Conservation (phyloP, 441 rosid species). For the Raphanus hybrid region DNA sequence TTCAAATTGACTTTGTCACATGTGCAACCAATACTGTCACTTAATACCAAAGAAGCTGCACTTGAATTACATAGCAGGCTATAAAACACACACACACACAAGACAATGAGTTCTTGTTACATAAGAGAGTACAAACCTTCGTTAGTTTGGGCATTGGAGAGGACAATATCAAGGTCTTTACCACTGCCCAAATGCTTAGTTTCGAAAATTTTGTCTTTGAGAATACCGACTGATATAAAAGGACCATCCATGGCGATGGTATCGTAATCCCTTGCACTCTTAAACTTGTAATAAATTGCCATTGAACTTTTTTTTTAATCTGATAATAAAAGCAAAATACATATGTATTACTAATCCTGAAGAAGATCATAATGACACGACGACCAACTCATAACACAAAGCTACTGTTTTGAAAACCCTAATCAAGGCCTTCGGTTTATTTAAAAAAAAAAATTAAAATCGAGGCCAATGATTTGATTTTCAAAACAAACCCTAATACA, state of each 20-base stretch:
- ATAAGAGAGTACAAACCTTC: constrained; percentile 81
- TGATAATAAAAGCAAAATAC: constrained; percentile 44
- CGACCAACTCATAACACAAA: constrained; percentile 26
- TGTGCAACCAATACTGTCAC: constrained; percentile 1
- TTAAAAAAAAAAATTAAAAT: constrained; percentile 2
- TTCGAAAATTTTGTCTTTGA: constrained; percentile 99
- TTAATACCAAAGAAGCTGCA: constrained; percentile 4
- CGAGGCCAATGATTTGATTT: constrained; percentile 41
- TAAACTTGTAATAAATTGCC: constrained; percentile 99
- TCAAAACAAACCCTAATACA: constrained; percentile 35
- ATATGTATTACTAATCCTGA: constrained; percentile 36
- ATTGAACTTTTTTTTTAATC: constrained; percentile 44
- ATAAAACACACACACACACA: not conserved
- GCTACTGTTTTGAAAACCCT: constrained; percentile 36
- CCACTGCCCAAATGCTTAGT: constrained; percentile 99
- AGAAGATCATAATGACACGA: constrained; percentile 26
- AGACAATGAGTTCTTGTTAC: not conserved
- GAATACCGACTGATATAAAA: constrained; percentile 90
- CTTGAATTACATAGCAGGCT: not conserved
- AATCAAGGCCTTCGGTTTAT: constrained; percentile 36
- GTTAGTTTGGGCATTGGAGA: constrained; percentile 97
- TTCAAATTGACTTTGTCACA: not conserved
- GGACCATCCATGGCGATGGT: constrained; percentile 95
- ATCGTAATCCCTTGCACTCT: constrained; percentile 99
- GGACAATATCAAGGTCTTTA: constrained; percentile 94